phyloP scores from a whole-genome alignment of 2,329 filamentous ascomycete genomes.

The Akanthomyces uredinophilus region DNA sequence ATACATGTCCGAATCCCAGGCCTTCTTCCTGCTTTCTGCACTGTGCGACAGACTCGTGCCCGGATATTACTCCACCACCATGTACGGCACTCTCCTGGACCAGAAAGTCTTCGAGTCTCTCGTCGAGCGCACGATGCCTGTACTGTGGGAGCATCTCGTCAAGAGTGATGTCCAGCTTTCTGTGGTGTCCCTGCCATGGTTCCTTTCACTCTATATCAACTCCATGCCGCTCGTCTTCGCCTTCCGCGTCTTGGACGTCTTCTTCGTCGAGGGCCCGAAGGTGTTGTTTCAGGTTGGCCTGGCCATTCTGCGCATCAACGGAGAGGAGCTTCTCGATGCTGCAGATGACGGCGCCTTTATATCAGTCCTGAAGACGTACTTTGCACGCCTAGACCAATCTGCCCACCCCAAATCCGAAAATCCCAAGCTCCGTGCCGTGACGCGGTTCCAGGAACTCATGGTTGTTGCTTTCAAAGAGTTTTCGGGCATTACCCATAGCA shows the following conservation, averaged over 20 bases:
- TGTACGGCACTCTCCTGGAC: constrained; percentile 96
- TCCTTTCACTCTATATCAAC: constrained; percentile 96
- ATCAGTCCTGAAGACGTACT: constrained; percentile 91
- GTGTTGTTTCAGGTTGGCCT: constrained; percentile 95
- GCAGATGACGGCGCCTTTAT: constrained; percentile 95
- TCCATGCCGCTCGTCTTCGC: constrained; percentile 98
- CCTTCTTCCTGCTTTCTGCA: constrained; percentile 87
- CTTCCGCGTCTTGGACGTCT: constrained; percentile 92
- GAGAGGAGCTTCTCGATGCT: constrained; percentile 89
- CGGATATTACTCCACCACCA: constrained; percentile 96
- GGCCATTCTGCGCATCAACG: constrained; percentile 95
- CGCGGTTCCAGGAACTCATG: constrained; percentile 96
- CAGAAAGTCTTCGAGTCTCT: constrained; percentile 96
- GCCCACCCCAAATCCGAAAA: constrained; percentile 95
- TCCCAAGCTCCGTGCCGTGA: constrained; percentile 87
- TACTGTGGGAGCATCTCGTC: constrained; percentile 96
- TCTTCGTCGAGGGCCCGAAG: constrained; percentile 96
- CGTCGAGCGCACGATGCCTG: constrained; percentile 98
- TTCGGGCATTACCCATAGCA: constrained; percentile 87
- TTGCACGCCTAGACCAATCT: constrained; percentile 86
- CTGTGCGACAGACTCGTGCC: constrained; percentile 90
- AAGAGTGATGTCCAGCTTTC: constrained; percentile 96
- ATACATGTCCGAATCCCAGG: constrained; percentile 95
- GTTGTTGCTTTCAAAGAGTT: constrained; percentile 99
- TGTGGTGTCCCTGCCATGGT: constrained; percentile 96